phyloP scores from a whole-genome alignment of 2,329 filamentous ascomycete genomes.

The Fusarium hostae region DNA sequence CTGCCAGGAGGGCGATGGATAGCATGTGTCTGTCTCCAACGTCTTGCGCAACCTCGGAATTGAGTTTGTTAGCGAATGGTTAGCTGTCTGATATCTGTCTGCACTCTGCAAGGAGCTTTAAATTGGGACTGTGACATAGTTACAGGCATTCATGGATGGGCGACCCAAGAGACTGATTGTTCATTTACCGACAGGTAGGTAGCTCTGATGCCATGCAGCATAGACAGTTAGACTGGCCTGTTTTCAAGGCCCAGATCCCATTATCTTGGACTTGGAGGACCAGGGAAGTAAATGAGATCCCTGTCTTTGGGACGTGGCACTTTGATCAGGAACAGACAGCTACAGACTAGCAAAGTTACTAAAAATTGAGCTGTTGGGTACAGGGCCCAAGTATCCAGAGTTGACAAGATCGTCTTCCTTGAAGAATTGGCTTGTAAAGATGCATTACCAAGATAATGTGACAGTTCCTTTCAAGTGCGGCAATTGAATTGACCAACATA shows the following conservation, averaged over 20 bases:
- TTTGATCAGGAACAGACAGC: conserved; percentile 19
- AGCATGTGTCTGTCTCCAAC: neutral
- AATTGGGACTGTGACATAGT: neutral
- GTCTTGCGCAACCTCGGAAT: conserved; percentile 2
- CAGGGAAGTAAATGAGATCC: conserved; percentile 16
- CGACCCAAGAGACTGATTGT: conserved; percentile 15
- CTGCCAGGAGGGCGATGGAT: neutral
- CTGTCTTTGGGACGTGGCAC: conserved; percentile 11
- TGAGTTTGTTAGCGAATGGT: neutral
- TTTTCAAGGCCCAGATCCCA: conserved; percentile 22
- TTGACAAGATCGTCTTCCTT: conserved; percentile 10
- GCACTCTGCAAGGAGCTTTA: neutral
- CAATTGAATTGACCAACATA: conserved; percentile 6
- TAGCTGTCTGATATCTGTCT: neutral
- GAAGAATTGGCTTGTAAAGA: conserved; percentile 4
- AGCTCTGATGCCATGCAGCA: conserved; percentile 35
- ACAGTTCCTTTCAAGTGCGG: conserved; percentile 3
- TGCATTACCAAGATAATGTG: conserved; percentile 3
- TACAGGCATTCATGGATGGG: neutral
- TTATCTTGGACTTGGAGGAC: conserved; percentile 3
- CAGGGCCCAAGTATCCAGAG: neutral
- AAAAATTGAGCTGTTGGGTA: neutral
- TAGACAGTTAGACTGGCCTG: conserved; percentile 14
- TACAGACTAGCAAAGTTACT: neutral
- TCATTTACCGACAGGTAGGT: conserved; percentile 40